Base-by-base conservation (phyloP, 2,329 filamentous ascomycete genomes). In the Colletotrichum kahawae region DNA sequence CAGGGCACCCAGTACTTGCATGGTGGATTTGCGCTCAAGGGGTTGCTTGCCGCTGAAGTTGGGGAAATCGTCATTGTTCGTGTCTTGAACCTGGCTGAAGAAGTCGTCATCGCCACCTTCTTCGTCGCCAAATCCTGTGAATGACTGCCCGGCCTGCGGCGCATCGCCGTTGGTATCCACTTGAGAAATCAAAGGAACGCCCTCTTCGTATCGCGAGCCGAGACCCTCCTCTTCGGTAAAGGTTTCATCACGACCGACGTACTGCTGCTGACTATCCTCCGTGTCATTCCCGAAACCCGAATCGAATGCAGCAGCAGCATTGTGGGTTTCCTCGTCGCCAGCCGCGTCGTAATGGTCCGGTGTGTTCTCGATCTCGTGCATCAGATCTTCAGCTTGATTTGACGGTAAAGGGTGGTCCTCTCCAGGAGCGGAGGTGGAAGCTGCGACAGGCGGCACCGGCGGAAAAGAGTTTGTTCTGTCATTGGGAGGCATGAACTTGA, bases 11-110 rank as follows among this genome's bases (percentile, higher is more conserved):
- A 95, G 84, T 1, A 93, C 92, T 82, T 95, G 91, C 79, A 89
- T 88, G 0, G 93, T 95, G 24, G 92, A 93, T 82, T 95, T 95
- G 71, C 93, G 89, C 77, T 92, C 88, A n/a, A 95, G 78, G 2
- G 82, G 51, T 79, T 81, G 56, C 80, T 82, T 57, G 78, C 76
- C 5, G 77, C 78, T 51, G 79, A 77, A 18, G 82, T 78, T n/a
- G 29, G 77, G 48, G 14, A 77, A 78, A 6, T 78, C 79, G 4
- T 80, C 78, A n/a, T 78, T 71, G n/a, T 80, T 79, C 12, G 83
- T 76, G 13, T 78, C 78, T 60, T 86, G 83, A 78, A 90, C 83
- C 69, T 91, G 88, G 62, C 84, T 85, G 79, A 94, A 95, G 78
- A 95, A 95, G 76, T 92, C 91, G 71, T 90, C 90, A 2, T 86